A percentile compares a stretch with the other conserved stretches of the same genome.
phyloP scores from a whole-genome alignment of 345 rosid species.

The Citrus medica region DNA sequence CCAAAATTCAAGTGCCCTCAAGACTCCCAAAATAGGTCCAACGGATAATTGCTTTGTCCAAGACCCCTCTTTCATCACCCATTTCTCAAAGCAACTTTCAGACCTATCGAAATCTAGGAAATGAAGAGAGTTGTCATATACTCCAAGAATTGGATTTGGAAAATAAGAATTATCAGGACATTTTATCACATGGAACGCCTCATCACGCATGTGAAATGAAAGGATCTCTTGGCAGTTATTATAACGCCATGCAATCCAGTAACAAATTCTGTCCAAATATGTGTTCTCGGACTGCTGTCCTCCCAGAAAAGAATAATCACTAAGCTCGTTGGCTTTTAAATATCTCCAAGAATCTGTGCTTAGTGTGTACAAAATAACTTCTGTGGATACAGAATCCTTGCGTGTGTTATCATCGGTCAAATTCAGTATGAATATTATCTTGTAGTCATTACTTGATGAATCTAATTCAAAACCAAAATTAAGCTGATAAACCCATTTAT shows the following conservation, averaged over 20 bases:
- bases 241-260: neutral
- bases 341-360: neutral
- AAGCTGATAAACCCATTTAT: too few species aligned
- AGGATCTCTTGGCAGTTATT: neutral
- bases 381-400: too few species aligned
- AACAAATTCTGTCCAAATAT: too few species aligned
- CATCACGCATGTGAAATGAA: neutral
- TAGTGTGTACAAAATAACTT: neutral
- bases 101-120: neutral
- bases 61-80: neutral
- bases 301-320: too few species aligned
- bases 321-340: too few species aligned
- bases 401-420: too few species aligned
- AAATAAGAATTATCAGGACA: neutral
- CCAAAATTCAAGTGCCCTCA: neutral
- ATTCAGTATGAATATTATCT: too few species aligned
- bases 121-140: neutral
- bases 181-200: too few species aligned
- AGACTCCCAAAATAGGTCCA: neutral
- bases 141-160: neutral
- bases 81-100: neutral
- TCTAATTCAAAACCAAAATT: too few species aligned
- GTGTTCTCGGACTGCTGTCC: too few species aligned
- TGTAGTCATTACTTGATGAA: too few species aligned
- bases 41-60: neutral